A percentile compares a stretch with the other conserved stretches of the same genome.
Conservation (phyloP, 176 grass and related monocot genomes). For the Poa pratensis region DNA sequence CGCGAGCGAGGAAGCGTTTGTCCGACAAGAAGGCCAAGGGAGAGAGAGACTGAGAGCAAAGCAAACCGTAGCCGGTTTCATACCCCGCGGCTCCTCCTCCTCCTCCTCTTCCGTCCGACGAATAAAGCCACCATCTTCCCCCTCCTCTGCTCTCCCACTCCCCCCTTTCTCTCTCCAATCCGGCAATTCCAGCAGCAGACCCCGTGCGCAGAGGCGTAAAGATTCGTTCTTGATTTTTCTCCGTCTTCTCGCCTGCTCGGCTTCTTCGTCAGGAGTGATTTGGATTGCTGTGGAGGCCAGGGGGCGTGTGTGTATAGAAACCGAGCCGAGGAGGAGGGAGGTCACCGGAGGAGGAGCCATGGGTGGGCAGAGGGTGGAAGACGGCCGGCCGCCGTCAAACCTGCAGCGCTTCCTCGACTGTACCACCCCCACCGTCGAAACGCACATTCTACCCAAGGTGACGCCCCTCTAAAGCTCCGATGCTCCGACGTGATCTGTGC, state of each 20-base stretch:
- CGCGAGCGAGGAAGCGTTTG: constrained; percentile 24
- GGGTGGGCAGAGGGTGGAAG: constrained; percentile 47
- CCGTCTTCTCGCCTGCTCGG: neutral
- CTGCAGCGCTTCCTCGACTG: constrained; percentile 78
- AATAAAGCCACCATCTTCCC: constrained; percentile 18
- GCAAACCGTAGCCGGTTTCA: constrained; percentile 51
- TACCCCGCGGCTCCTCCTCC: neutral
- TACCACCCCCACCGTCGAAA: constrained; percentile 68
- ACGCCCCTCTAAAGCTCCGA: neutral
- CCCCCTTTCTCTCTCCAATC: neutral
- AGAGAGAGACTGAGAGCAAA: constrained; percentile 11
- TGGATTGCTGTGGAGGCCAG: neutral
- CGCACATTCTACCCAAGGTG: constrained; percentile 74
- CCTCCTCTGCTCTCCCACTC: neutral
- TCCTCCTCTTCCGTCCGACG: neutral
- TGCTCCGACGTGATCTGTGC: neutral
- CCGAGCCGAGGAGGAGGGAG: neutral
- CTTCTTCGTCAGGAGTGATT: constrained; percentile 33
- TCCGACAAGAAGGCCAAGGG: constrained; percentile 25
- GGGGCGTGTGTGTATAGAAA: neutral
- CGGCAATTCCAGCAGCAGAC: neutral
- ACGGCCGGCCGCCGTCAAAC: constrained; percentile 53
- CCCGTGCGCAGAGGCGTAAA: neutral
- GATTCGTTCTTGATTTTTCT: neutral
- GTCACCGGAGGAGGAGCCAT: constrained; percentile 4